These are phyloP conservation scores for Cyanidioschyzon merolae DNA, from an alignment of 23 red algal species.

Conservation along the genomic window DNA sequence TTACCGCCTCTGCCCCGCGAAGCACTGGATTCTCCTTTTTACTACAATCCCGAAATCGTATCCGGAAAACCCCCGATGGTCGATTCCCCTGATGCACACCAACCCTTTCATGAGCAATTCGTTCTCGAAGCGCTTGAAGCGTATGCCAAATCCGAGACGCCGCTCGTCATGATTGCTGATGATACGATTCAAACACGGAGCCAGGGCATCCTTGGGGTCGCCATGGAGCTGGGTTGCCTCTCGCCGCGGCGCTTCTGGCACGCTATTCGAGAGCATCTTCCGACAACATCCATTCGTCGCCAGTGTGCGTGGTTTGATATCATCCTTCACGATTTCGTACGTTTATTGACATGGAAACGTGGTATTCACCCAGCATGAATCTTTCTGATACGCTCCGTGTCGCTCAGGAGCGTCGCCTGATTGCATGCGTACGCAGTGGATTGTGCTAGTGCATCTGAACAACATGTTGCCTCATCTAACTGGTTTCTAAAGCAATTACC, in stretches of 20 bases:
- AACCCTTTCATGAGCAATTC: not conserved
- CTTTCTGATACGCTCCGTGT: too few species aligned
- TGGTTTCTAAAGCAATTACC: too few species aligned
- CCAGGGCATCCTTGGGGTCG: not conserved
- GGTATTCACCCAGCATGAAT: constrained; percentile 1
- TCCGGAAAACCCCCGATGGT: not conserved
- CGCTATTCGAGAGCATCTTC: not conserved
- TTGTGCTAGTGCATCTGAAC: too few species aligned
- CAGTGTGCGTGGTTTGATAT: constrained; percentile 4
- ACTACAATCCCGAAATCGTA: not conserved
- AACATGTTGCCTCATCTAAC: too few species aligned
- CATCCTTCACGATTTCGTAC: not conserved
- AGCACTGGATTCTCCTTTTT: not conserved
- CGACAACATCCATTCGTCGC: not conserved
- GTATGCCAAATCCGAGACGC: not conserved
- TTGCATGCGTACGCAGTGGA: too few species aligned
- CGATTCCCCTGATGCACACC: not conserved
- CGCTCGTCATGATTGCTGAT: not conserved
- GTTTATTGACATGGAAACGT: constrained; percentile 7
- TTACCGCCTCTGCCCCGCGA: not conserved
- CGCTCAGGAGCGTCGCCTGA: too few species aligned
- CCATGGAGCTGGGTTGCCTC: not conserved
- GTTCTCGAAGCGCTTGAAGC: not conserved
- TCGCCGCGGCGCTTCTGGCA: constrained; percentile 14
- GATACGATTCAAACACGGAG: not conserved